phyloP scores from a whole-genome alignment of 345 rosid genomes.

The Ricinus communis region DNA sequence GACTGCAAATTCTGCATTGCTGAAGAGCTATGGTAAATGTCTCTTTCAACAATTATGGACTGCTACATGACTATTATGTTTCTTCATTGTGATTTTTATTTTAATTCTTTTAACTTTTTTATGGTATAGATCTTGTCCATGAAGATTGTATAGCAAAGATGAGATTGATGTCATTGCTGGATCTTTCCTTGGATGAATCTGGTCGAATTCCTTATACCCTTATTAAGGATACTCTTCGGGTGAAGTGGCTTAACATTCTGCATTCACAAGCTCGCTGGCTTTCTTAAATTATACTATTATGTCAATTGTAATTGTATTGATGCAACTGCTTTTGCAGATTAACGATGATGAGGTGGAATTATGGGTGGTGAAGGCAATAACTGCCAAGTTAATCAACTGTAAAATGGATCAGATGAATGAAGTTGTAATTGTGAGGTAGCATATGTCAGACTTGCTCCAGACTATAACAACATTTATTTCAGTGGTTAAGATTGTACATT shows the following conservation, averaged over 20 bases:
- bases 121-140: conserved; percentile 69
- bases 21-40: conserved; percentile 70
- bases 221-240: conserved; percentile 72
- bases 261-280: conserved; percentile 6
- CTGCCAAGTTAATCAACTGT: conserved; percentile 72
- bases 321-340: conserved; percentile 43
- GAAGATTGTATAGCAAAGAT: conserved; percentile 86
- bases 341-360: conserved; percentile 76
- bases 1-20: conserved; percentile 59
- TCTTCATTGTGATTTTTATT: neutral
- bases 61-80: neutral
- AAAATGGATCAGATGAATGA: conserved; percentile 95
- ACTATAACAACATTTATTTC: neutral
- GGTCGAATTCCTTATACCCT: conserved; percentile 68
- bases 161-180: conserved; percentile 81
- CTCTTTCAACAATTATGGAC: neutral
- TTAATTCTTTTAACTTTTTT: conserved; percentile 1
- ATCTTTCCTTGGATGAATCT: conserved; percentile 67
- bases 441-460: neutral
- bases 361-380: conserved; percentile 89
- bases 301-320: conserved; percentile 6
- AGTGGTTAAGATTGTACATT: neutral
- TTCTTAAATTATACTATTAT: neutral
- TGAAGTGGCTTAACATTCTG: conserved; percentile 25
- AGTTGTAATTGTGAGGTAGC: conserved; percentile 74